These are phyloP conservation scores for Bonia amplexicaulis DNA, from an alignment of 176 grass and related monocot genomes.

Conservation along the genomic window DNA sequence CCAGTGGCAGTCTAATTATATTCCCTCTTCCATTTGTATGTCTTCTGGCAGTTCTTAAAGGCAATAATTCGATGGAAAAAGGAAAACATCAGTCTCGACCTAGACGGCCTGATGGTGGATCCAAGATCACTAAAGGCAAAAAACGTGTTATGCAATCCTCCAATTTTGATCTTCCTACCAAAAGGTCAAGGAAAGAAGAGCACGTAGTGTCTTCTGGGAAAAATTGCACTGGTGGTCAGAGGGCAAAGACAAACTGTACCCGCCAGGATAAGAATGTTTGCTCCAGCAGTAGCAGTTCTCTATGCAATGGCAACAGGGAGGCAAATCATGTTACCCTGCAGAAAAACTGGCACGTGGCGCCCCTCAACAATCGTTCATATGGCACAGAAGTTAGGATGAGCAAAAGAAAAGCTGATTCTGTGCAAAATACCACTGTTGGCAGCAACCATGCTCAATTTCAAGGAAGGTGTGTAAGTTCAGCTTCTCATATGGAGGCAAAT, in stretches of 20 bases:
- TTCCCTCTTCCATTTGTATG: neutral
- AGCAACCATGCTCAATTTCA: conserved; percentile 14
- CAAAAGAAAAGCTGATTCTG: neutral
- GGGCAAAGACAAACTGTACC: neutral
- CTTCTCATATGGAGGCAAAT: neutral
- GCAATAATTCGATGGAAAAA: conserved; percentile 30
- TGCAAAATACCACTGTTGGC: neutral
- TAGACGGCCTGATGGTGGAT: neutral
- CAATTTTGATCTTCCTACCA: conserved; percentile 22
- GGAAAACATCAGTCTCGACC: conserved; percentile 18
- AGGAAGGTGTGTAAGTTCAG: conserved; percentile 3
- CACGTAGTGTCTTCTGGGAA: neutral
- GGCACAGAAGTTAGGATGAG: neutral
- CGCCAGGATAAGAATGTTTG: neutral
- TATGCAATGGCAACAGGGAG: neutral
- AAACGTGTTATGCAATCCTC: conserved; percentile 25
- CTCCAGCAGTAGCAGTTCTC: neutral
- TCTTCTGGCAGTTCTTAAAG: conserved; percentile 19
- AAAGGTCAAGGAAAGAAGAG: conserved; percentile 34
- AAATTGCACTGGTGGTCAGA: neutral
- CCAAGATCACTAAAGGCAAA: conserved; percentile 19
- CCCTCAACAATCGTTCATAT: neutral
- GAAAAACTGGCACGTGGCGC: neutral
- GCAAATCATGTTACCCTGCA: neutral
- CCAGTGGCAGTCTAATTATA: neutral